Base-by-base conservation (phyloP, 1,284 basidiomycete species). In the Spongispora temasekensis region DNA sequence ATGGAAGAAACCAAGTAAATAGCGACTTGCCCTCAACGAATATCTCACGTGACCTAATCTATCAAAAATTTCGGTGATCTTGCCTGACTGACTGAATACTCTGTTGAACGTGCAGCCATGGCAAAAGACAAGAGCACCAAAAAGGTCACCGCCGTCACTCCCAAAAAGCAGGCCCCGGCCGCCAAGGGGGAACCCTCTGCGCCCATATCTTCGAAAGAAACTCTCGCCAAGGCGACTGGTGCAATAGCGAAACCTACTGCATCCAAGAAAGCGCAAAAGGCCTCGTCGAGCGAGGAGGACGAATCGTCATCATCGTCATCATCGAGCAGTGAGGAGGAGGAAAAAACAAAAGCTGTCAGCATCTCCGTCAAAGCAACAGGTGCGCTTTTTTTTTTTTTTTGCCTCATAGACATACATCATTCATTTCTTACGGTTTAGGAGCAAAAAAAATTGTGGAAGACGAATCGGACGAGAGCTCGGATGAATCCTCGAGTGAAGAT, bases 81-180 rank as follows among this genome's bases (percentile, higher is more conserved):
- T 31, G 50, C 21, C 21, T 30, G 30, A 53, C 48, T 23, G 32
- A n/a, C n/a, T n/a, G n/a, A n/a, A n/a, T n/a, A n/a, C n/a, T n/a
- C n/a, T n/a, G n/a, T n/a, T n/a, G n/a, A n/a, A n/a, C n/a, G n/a
- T n/a, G n/a, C n/a, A 23, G 25, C 48, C n/a, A 69, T 81, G 80
- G 83, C 78, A 61, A 89, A 87, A 51, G 72, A 76, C 63, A 74
- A 77, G 56, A 67, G 52, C 70, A 70, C 21, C 40, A 74, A 69
- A 55, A 71, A 67, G n/a, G 48, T 15, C 8, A 7, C 35, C n/a
- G 15, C 55, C 17, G n/a, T n/a, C n/a, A n/a, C n/a, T n/a, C n/a
- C n/a, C 65, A 74, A 35, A 67, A 61, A 31, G 19, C 35, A 3
- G 57, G 57, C 17, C 28, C 31, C 5, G n/a, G n/a, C n/a, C n/a